Evolutionary conservation across 345 rosid genomes (phyloP).

Genomic region (Melastoma malabathricum): DNA sequence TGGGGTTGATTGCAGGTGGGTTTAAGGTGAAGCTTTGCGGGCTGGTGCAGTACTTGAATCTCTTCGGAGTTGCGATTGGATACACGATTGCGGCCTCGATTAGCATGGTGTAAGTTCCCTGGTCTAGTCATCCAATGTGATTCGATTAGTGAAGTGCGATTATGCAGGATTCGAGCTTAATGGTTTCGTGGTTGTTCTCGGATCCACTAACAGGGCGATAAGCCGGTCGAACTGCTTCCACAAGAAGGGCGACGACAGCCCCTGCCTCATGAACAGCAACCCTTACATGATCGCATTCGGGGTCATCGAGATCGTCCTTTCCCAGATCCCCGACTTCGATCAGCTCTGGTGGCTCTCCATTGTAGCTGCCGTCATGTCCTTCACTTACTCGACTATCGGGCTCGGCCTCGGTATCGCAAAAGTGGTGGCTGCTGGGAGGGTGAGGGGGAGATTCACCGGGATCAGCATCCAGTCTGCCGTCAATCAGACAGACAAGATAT

Average conservation of each 20-base stretch:
- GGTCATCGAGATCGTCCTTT: conserved; percentile 33
- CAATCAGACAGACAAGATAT: conserved; percentile 49
- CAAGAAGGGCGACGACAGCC: conserved; percentile 19
- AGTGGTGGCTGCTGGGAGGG: conserved; percentile 47
- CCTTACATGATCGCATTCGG: conserved; percentile 67
- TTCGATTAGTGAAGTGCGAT: background rate
- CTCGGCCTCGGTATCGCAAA: conserved; percentile 68
- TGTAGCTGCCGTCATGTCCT: conserved; percentile 89
- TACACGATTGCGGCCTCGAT: conserved; percentile 44
- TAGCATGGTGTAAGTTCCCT: conserved; percentile 21
- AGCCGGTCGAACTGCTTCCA: conserved; percentile 46
- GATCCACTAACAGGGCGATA: conserved; percentile 40
- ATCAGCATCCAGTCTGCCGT: conserved; percentile 41
- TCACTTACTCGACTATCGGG: conserved; percentile 85
- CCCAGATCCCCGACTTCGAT: conserved; percentile 78
- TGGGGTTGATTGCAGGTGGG: conserved; percentile 17
- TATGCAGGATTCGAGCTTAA: too few species aligned
- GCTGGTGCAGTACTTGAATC: conserved; percentile 27
- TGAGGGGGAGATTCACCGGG: conserved; percentile 68
- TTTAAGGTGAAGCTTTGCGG: conserved; percentile 30
- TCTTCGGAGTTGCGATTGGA: conserved; percentile 39
- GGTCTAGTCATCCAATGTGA: background rate
- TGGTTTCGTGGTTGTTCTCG: background rate
- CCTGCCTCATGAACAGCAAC: conserved; percentile 39
- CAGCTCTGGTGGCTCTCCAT: conserved; percentile 89